Conservation (phyloP, 495 filamentous ascomycete species). For the Daldinia decipiens region DNA sequence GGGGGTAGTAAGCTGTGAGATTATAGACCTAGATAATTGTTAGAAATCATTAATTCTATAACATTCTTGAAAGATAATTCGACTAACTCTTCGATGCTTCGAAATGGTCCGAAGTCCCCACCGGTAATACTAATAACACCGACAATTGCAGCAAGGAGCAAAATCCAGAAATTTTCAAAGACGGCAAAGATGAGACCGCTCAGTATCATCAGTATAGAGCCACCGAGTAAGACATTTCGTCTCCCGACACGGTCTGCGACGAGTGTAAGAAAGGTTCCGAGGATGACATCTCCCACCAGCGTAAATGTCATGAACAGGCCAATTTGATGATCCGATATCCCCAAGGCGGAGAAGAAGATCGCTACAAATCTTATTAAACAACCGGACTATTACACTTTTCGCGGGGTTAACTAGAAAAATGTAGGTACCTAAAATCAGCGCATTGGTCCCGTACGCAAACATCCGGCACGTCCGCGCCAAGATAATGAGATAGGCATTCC, state of each 20-base stretch:
- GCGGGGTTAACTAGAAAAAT: constrained; percentile 49
- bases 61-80: background rate
- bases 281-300: constrained; percentile 78
- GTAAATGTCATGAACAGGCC: constrained; percentile 92
- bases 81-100: constrained; percentile 78
- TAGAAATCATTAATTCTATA: constrained; percentile 3
- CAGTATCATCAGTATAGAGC: constrained; percentile 72
- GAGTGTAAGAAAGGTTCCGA: constrained; percentile 79
- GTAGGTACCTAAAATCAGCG: constrained; percentile 77
- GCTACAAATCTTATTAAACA: constrained; percentile 24
- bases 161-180: constrained; percentile 75
- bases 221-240: constrained; percentile 72
- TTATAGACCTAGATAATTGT: constrained; percentile 59
- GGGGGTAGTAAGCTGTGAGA: constrained; percentile 75
- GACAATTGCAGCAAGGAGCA: constrained; percentile 77
- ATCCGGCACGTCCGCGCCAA: constrained; percentile 79
- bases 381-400: background rate
- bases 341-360: constrained; percentile 69
- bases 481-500: constrained; percentile 78
- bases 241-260: constrained; percentile 80
- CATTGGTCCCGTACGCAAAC: constrained; percentile 80
- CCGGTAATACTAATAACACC: constrained; percentile 87
- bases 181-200: constrained; percentile 76
- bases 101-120: constrained; percentile 83
- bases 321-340: constrained; percentile 74